Percentiles rank a stretch among this genome's conserved stretches.
Evolutionary conservation across 208 protist genomes (phyloP).

Genomic region (Trypanosoma cruzi): DNA sequence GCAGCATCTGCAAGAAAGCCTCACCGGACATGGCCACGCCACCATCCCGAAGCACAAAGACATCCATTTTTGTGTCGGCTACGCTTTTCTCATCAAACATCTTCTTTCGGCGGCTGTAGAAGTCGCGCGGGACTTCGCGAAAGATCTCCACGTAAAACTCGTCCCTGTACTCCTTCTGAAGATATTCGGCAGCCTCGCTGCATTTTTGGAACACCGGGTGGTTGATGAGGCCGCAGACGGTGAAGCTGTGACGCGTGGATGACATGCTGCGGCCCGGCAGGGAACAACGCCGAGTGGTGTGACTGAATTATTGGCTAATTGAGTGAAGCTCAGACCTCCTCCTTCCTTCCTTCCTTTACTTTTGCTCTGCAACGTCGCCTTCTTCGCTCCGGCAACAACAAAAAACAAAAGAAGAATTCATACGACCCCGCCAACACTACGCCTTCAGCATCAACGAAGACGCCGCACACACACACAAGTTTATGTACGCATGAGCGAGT

Average conservation of each 20-base stretch:
- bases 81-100: slow-evolving; percentile 34
- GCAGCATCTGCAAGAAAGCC: slow-evolving; percentile 48
- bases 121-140: slow-evolving; percentile 69
- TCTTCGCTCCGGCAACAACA: background rate
- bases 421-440: too few species aligned
- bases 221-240: slow-evolving; percentile 64
- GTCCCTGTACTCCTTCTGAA: slow-evolving; percentile 54
- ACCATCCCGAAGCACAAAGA: slow-evolving; percentile 28
- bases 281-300: background rate
- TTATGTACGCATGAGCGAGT: too few species aligned
- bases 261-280: background rate
- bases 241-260: slow-evolving; percentile 29
- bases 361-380: background rate
- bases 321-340: background rate
- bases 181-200: slow-evolving; percentile 68
- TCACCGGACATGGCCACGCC: slow-evolving; percentile 36
- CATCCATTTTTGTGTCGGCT: slow-evolving; percentile 31
- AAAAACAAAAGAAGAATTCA: background rate
- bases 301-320: too few species aligned
- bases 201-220: slow-evolving; percentile 70
- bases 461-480: too few species aligned
- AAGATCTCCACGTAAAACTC: slow-evolving; percentile 53
- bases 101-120: slow-evolving; percentile 40
- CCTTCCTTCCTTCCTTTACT: background rate
- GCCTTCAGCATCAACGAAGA: too few species aligned